phyloP scores from a whole-genome alignment of 31 red algal genomes.

The Asparagopsis taxiformis region DNA sequence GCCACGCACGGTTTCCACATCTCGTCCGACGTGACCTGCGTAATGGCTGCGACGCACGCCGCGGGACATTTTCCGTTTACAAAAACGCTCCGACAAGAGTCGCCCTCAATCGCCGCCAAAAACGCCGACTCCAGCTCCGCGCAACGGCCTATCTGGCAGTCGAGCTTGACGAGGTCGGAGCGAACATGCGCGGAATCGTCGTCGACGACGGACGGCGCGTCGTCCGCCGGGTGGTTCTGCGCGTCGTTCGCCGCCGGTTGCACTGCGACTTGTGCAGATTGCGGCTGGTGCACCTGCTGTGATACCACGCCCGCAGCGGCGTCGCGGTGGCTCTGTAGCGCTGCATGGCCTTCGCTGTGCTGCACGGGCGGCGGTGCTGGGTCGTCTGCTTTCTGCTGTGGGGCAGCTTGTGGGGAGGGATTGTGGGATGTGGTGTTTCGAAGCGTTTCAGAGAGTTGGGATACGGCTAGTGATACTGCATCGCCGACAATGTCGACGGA shows the following conservation, averaged over 20 bases:
- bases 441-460: too few relatives aligned
- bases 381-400: too few relatives aligned
- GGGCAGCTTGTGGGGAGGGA: too few relatives aligned
- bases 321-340: not conserved
- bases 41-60: slow-evolving; percentile 14
- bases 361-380: not conserved
- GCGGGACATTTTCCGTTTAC: slow-evolving; percentile 36
- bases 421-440: too few relatives aligned
- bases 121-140: slow-evolving; percentile 24
- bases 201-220: not conserved
- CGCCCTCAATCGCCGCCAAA: slow-evolving; percentile 37
- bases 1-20: slow-evolving; percentile 30
- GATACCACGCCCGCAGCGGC: not conserved
- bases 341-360: not conserved
- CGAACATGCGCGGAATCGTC: not conserved
- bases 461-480: too few relatives aligned
- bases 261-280: too few relatives aligned
- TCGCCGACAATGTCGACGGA: too few relatives aligned
- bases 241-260: too few relatives aligned
- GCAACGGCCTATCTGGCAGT: slow-evolving; percentile 19
- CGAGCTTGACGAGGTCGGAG: not conserved
- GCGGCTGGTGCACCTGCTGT: too few relatives aligned
- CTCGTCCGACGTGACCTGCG: slow-evolving; percentile 6
- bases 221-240: too few relatives aligned
- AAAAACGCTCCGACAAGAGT: slow-evolving; percentile 27